Percentiles rank a stretch among this genome's conserved stretches.
Evolutionary conservation across 2,329 filamentous ascomycete species (phyloP).

Genomic region (Torrubiellomyces zombiae): DNA sequence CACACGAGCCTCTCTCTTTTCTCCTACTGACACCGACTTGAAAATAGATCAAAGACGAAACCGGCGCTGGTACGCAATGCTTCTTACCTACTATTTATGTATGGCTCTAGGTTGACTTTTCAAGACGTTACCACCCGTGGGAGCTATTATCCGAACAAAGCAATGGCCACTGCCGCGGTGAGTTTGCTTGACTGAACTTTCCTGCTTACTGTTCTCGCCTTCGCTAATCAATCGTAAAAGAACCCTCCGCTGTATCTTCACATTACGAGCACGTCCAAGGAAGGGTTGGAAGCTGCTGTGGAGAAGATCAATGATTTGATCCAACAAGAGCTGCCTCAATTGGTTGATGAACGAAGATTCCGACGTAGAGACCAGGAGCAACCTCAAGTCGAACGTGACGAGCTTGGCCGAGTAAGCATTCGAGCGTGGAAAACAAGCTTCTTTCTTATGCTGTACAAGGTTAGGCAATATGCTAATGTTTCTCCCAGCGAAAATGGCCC

Average conservation of each 20-base stretch:
- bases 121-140: slow-evolving; percentile 96
- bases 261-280: slow-evolving; percentile 81
- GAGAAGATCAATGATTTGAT: slow-evolving; percentile 85
- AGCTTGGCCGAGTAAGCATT: slow-evolving; percentile 62
- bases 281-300: slow-evolving; percentile 79
- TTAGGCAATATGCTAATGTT: too few species aligned
- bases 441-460: slow-evolving; percentile 5
- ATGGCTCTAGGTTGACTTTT: slow-evolving; percentile 34
- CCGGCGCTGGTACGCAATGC: slow-evolving; percentile 89
- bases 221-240: slow-evolving; percentile 24
- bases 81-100: slow-evolving; percentile 14
- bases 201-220: background rate
- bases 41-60: slow-evolving; percentile 98
- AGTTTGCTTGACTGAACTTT: slow-evolving; percentile 18
- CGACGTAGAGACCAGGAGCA: slow-evolving; percentile 65
- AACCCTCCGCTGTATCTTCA: slow-evolving; percentile 90
- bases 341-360: slow-evolving; percentile 89
- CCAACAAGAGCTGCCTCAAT: slow-evolving; percentile 84
- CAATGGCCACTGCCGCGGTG: slow-evolving; percentile 86
- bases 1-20: slow-evolving; percentile 49
- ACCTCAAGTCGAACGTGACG: slow-evolving; percentile 63
- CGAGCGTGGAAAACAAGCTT: background rate
- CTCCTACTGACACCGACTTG: slow-evolving; percentile 90
- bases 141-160: slow-evolving; percentile 94
- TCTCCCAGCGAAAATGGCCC: slow-evolving; percentile 85